phyloP scores from a whole-genome alignment of 768 basidiomycete genomes.

The Podaxis pistillaris region DNA sequence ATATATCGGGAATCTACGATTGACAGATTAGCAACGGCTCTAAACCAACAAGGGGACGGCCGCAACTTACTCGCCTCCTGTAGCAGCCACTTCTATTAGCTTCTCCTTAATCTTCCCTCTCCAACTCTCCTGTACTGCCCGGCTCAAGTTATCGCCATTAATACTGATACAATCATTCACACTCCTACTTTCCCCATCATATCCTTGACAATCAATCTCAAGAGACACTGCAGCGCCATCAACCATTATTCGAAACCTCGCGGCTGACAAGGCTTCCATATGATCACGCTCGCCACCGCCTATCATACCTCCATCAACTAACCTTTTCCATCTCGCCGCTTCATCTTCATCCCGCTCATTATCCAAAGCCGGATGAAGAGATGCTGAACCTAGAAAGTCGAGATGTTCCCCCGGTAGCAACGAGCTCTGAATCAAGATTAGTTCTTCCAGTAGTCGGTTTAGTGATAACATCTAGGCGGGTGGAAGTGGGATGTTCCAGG shows the following conservation, averaged over 20 bases:
- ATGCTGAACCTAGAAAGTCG: conserved; percentile 33
- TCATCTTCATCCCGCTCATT: background rate
- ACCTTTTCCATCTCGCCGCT: conserved; percentile 8
- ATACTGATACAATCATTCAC: conserved; percentile 22
- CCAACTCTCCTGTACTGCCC: conserved; percentile 52
- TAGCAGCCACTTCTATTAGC: conserved; percentile 31
- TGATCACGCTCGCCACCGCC: background rate
- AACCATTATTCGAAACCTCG: conserved; percentile 13
- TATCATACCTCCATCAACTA: background rate
- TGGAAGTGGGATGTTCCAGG: background rate
- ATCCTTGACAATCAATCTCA: conserved; percentile 14
- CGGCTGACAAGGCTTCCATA: conserved; percentile 13
- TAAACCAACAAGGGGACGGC: background rate
- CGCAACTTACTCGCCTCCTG: conserved; percentile 29
- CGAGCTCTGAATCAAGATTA: conserved; percentile 59
- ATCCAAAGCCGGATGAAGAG: background rate
- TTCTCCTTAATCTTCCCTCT: conserved; percentile 37
- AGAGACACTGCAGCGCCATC: conserved; percentile 8
- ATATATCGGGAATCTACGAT: conserved; percentile 56
- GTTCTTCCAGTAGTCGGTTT: conserved; percentile 40
- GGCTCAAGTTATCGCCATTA: conserved; percentile 45
- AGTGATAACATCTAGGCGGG: background rate
- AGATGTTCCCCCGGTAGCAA: conserved; percentile 61
- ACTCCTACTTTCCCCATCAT: conserved; percentile 10
- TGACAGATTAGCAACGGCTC: background rate